Evolutionary conservation across 2,329 filamentous ascomycete genomes (phyloP).

Genomic region (Xylariaceae sp.): DNA sequence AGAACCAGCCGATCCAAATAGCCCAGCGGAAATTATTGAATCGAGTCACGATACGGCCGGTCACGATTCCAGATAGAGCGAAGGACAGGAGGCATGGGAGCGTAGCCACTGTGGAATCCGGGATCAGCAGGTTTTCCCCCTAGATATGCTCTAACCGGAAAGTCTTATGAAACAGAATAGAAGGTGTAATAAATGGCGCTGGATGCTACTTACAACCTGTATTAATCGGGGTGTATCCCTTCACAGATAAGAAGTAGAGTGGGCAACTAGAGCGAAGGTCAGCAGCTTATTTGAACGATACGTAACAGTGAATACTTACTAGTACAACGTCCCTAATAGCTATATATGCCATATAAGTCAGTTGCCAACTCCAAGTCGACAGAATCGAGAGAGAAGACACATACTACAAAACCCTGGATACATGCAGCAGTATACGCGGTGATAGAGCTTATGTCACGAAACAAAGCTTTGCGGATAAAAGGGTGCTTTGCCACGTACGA

Average conservation of each 20-base stretch:
- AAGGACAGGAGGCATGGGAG: slow-evolving; percentile 38
- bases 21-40: slow-evolving; percentile 42
- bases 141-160: no score
- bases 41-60: slow-evolving; percentile 31
- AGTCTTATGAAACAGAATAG: no score
- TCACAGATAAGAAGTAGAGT: slow-evolving; percentile 44
- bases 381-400: slow-evolving; percentile 6
- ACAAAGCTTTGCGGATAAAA: slow-evolving; percentile 38
- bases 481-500: slow-evolving; percentile 35
- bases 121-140: neutral
- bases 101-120: slow-evolving; percentile 29
- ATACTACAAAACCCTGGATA: slow-evolving; percentile 40
- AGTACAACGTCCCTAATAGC: slow-evolving; percentile 31
- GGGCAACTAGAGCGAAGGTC: slow-evolving; percentile 26
- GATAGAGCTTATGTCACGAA: slow-evolving; percentile 35
- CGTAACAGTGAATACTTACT: slow-evolving; percentile 21
- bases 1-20: slow-evolving; percentile 42
- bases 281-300: neutral
- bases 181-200: neutral
- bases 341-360: slow-evolving; percentile 1
- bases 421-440: slow-evolving; percentile 37
- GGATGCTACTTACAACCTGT: slow-evolving; percentile 29
- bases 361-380: neutral
- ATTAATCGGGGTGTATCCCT: slow-evolving; percentile 36
- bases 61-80: slow-evolving; percentile 37